Percentiles rank a stretch among this genome's conserved stretches.
phyloP scores from a whole-genome alignment of 176 grass and related monocot species.

The Echinochloa phyllopogon region DNA sequence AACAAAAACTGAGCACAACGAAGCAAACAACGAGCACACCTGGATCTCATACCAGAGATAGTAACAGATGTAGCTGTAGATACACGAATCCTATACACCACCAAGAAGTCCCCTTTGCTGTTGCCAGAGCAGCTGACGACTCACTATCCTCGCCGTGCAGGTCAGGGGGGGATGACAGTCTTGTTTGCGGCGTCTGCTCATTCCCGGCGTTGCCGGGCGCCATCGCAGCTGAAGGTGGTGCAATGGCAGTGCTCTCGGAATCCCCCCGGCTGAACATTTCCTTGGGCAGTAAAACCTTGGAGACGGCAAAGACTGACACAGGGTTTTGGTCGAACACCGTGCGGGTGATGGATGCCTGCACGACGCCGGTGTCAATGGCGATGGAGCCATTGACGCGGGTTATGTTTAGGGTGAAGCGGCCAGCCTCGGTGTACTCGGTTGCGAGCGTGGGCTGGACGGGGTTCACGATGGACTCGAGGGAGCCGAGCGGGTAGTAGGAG shows the following conservation, averaged over 20 bases:
- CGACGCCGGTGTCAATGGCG: slow-evolving; percentile 87
- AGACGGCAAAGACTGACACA: slow-evolving; percentile 89
- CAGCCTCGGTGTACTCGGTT: slow-evolving; percentile 78
- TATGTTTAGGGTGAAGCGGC: slow-evolving; percentile 91
- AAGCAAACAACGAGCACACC: slow-evolving; percentile 46
- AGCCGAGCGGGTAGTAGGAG: slow-evolving; percentile 96
- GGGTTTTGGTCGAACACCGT: slow-evolving; percentile 97
- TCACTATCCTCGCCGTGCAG: slow-evolving; percentile 32
- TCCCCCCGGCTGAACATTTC: slow-evolving; percentile 62
- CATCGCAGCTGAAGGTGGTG: slow-evolving; percentile 4
- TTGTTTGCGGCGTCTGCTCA: slow-evolving; percentile 51
- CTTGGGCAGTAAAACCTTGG: slow-evolving; percentile 84
- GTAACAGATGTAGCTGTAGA: slow-evolving; percentile 54
- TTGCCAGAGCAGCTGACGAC: slow-evolving; percentile 36
- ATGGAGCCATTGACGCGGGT: slow-evolving; percentile 94
- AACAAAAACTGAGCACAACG: slow-evolving; percentile 44
- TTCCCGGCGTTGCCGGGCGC: slow-evolving; percentile 3
- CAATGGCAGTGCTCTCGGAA: background rate
- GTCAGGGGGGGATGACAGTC: slow-evolving; percentile 64
- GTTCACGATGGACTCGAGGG: slow-evolving; percentile 96
- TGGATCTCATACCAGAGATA: slow-evolving; percentile 75
- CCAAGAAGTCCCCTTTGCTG: slow-evolving; percentile 19
- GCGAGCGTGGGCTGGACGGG: slow-evolving; percentile 97
- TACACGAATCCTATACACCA: slow-evolving; percentile 64
- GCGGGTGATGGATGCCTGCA: slow-evolving; percentile 93